A percentile compares a stretch with the other conserved stretches of the same genome.
phyloP scores from a whole-genome alignment of 352 stramenopile genomes.

The Phytophthora ramorum region DNA sequence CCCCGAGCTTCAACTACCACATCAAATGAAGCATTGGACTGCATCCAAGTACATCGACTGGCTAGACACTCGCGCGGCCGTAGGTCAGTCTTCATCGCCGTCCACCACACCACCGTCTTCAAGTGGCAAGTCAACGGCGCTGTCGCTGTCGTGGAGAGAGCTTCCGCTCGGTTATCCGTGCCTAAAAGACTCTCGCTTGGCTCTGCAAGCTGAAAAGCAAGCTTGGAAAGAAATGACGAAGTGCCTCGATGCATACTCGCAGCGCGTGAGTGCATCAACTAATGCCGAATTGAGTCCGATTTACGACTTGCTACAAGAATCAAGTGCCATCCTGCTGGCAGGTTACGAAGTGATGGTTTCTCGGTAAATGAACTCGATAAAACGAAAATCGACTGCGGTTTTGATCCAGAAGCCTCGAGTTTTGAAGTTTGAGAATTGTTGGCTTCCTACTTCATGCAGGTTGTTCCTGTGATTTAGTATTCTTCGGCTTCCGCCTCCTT shows the following conservation, averaged over 20 bases:
- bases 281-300: constrained; percentile 60
- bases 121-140: constrained; percentile 19
- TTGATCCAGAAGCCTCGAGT: constrained; percentile 6
- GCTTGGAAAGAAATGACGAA: constrained; percentile 84
- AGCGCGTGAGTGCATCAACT: constrained; percentile 66
- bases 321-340: constrained; percentile 77
- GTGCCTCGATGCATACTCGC: constrained; percentile 82
- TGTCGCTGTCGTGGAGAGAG: constrained; percentile 41
- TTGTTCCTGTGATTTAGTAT: constrained; percentile 1
- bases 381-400: constrained; percentile 12
- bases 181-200: constrained; percentile 60
- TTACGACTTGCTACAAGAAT: constrained; percentile 81
- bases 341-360: constrained; percentile 74
- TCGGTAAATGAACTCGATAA: constrained; percentile 35
- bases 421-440: constrained; percentile 2
- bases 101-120: constrained; percentile 31
- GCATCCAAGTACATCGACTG: constrained; percentile 83
- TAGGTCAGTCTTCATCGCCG: constrained; percentile 30
- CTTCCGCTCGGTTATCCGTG: constrained; percentile 73
- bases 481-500: constrained; percentile 20
- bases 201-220: constrained; percentile 67
- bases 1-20: constrained; percentile 74
- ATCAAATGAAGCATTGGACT: constrained; percentile 79
- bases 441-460: not conserved
- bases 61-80: constrained; percentile 64